phyloP scores from a whole-genome alignment of 352 stramenopile species.

The Globisporangium emineosum region DNA sequence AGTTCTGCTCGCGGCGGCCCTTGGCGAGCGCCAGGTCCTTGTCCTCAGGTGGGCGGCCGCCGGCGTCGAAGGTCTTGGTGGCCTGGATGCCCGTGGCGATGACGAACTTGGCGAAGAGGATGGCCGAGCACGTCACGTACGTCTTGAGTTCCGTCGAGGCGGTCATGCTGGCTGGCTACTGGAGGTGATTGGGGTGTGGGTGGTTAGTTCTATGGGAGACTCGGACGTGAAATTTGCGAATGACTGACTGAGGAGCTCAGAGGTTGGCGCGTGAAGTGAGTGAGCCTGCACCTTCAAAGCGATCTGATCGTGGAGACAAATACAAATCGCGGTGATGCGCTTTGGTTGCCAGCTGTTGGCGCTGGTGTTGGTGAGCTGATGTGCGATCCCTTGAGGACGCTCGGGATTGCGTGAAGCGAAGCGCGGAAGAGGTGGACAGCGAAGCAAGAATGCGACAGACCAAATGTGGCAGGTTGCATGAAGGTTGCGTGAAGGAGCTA shows the following conservation, averaged over 20 bases:
- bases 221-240: background rate
- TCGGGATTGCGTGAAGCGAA: conserved; percentile 1
- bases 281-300: background rate
- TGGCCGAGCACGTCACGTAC: conserved; percentile 43
- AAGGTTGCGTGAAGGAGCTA: background rate
- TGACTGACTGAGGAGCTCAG: too few species aligned
- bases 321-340: background rate
- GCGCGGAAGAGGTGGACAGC: background rate
- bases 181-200: background rate
- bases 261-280: background rate
- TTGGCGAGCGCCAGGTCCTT: conserved; percentile 36
- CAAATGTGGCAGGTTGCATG: background rate
- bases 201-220: background rate
- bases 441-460: background rate
- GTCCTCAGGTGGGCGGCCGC: conserved; percentile 50
- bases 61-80: conserved; percentile 45
- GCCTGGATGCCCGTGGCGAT: conserved; percentile 40
- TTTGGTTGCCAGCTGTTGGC: background rate
- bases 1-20: conserved; percentile 32
- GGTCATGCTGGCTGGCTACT: conserved; percentile 18
- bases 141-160: conserved; percentile 42
- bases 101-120: conserved; percentile 74
- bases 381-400: background rate
- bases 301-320: too few species aligned
- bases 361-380: background rate